phyloP scores from a whole-genome alignment of 1,284 basidiomycete species.

The Heterobasidion occidentale region DNA sequence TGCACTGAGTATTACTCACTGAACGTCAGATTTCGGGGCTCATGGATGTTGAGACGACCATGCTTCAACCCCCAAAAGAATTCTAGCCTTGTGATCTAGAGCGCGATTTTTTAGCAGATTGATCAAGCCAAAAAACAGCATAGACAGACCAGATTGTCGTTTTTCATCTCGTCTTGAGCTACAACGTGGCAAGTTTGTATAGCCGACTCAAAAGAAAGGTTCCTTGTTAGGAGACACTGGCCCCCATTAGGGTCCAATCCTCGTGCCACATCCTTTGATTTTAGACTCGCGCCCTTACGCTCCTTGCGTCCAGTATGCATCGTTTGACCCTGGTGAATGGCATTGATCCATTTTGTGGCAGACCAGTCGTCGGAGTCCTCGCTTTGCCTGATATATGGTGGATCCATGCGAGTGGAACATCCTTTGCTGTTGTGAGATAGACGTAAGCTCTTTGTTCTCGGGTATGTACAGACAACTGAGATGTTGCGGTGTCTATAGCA shows the following conservation, averaged over 20 bases:
- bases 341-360: background rate
- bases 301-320: background rate
- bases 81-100: background rate
- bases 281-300: background rate
- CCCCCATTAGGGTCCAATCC: background rate
- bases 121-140: background rate
- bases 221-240: background rate
- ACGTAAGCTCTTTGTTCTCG: too few relatives aligned
- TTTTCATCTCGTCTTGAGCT: background rate
- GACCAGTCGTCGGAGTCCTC: background rate
- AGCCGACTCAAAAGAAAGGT: background rate
- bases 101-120: background rate
- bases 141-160: background rate
- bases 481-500: too few relatives aligned
- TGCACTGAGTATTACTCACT: background rate
- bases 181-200: background rate
- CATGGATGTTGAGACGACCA: background rate
- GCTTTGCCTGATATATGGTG: background rate
- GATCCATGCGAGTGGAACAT: background rate
- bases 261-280: background rate
- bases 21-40: background rate
- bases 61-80: background rate
- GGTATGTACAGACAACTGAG: too few relatives aligned
- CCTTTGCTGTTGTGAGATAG: too few relatives aligned
- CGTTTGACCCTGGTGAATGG: background rate